These are phyloP conservation scores for Bruguiera parviflora DNA, from an alignment of 345 rosid species.

Conservation along the genomic window DNA sequence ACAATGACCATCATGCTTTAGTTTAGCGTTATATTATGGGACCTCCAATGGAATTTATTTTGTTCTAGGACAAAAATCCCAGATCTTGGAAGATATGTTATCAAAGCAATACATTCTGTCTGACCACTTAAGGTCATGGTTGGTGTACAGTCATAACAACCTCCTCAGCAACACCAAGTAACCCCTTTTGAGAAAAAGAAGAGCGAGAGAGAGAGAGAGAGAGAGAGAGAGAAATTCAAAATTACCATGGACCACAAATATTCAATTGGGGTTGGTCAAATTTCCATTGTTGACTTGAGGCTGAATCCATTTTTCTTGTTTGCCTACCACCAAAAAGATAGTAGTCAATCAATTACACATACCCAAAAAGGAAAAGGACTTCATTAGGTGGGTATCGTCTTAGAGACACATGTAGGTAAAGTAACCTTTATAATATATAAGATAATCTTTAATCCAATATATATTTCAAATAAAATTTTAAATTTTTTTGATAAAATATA, in stretches of 20 bases:
- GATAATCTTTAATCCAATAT: no score
- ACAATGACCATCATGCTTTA: slow-evolving; percentile 24
- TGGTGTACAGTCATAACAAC: slow-evolving; percentile 15
- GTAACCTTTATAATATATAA: no score
- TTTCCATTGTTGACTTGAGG: neutral
- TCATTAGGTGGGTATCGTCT: no score
- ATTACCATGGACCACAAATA: no score
- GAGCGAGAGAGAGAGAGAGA: no score
- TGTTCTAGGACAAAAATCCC: slow-evolving; percentile 13
- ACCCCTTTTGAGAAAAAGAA: no score
- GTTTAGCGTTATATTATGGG: neutral
- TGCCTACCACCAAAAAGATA: no score
- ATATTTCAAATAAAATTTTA: no score
- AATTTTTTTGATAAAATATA: no score
- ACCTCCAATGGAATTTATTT: slow-evolving; percentile 5
- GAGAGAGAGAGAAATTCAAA: no score
- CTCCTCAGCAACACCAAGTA: neutral
- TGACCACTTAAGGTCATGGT: neutral
- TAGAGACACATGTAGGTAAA: no score
- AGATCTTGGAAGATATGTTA: slow-evolving; percentile 4
- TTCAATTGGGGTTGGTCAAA: neutral
- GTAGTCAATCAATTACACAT: neutral
- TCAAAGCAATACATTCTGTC: slow-evolving; percentile 15
- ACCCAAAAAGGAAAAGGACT: no score
- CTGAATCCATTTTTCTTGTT: neutral